Conservation (phyloP, 1,284 basidiomycete species). For the Leccinum pachyderme region DNA sequence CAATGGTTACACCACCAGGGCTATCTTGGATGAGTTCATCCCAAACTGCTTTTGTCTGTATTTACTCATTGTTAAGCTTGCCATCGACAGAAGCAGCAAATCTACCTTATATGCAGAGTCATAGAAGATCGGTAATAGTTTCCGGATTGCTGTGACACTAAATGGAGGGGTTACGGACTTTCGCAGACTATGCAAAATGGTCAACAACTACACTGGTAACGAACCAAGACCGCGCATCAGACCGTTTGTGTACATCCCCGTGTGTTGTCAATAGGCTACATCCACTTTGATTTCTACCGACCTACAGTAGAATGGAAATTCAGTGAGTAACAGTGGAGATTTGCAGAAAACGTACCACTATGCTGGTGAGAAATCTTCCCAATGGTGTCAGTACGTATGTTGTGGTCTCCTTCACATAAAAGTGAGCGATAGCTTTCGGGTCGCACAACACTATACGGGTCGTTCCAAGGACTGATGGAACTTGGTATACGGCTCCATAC, state of each 20-base stretch:
- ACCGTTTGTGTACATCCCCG: constrained; percentile 22
- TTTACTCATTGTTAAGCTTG: background rate
- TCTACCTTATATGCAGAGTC: constrained; percentile 36
- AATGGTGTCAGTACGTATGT: constrained; percentile 44
- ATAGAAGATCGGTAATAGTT: constrained; percentile 42
- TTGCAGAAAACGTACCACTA: constrained; percentile 39
- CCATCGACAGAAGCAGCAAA: background rate
- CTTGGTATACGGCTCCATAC: constrained; percentile 47
- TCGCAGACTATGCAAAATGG: constrained; percentile 36
- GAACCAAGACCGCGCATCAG: background rate
- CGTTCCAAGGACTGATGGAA: constrained; percentile 45
- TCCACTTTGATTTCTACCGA: constrained; percentile 1
- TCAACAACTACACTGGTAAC: background rate
- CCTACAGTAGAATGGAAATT: background rate
- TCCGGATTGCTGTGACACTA: constrained; percentile 43
- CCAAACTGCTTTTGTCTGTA: constrained; percentile 51
- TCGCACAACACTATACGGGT: constrained; percentile 49
- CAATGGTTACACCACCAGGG: constrained; percentile 39
- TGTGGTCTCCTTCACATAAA: constrained; percentile 52
- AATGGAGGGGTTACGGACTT: constrained; percentile 47
- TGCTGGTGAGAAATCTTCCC: constrained; percentile 41
- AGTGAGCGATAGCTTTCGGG: constrained; percentile 53
- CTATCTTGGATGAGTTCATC: constrained; percentile 41
- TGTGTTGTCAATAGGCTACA: constrained; percentile 18
- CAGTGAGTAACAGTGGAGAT: too few relatives aligned